Evolutionary conservation across 805 yeast genomes (phyloP), one percentile per base, ranked within the genome.

Genomic region (Teunomyces lycoperdinae): DNA sequence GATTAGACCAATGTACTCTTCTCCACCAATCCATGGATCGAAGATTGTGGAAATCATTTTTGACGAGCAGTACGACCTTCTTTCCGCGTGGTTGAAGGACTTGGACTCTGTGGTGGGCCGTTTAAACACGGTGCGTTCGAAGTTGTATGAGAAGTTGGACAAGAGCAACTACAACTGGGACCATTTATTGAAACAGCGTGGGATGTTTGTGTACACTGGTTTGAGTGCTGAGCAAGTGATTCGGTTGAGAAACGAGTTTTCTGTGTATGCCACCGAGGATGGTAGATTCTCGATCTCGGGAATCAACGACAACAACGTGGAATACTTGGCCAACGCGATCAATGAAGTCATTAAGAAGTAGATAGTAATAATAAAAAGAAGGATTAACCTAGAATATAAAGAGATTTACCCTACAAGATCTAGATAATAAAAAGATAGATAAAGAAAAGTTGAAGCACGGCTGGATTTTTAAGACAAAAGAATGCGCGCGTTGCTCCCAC

Each of bases 151-250:
- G 46, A 75, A 80, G 52, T 78, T 89, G 59, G 83, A 74, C 73
- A 81, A 74, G 62, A 72, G 82, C 63, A 76, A 70, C 62, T 77
- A 85, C 57, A 76, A 81, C 66, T 92, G 98, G 98, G 85, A 85
- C 46, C 96, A 88, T 63, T 77, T 92, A 59, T 74, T 87, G 48
- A 79, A 84, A 62, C 98, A 92, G 70, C 86, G 92, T 65, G 99
- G 99, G 58, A 92, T 92, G 98, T 92, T 92, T 71, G 88, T 92
- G 60, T 92, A 79, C 75, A 91, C 97, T 31, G 96, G 97, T 6
- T 77, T 92, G 52, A 64, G 69, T 29, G 73, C 80, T 40, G 81
- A 79, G 43, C 96, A 90, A 70, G 92, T 89, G 43, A 74, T 80
- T 49, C 70, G 75, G 52, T 76, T 92, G 60, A 85, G 87, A 64